Evolutionary conservation across 148 eudicot genomes (phyloP), one percentile per base, ranked within the genome.

Genomic region (Persicaria tinctoria): DNA sequence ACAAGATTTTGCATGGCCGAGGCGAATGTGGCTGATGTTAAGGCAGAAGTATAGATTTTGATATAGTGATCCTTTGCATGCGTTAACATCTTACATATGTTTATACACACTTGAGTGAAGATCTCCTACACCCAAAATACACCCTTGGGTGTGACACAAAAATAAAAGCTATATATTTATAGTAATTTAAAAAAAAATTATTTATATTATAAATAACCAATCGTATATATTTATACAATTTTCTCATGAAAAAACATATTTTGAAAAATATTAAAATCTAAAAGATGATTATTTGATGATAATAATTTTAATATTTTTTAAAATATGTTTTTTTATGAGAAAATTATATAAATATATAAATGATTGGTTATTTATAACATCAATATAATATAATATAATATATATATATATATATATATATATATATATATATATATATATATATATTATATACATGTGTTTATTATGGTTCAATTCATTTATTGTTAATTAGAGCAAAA

Each of bases 11-110:
- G 18, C 81, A 85, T 83, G 9, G 97, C 95, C 3, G 94, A 77
- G 57, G 82, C 79, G 76, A 88, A 90, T 0, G 95, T 90, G 8
- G 90, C 91, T 0, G 93, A 90, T 3, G 97, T 92, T 50, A 92
- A 76, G n/a, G 53, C 85, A 73, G 90, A 82, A 76, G 62, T 83
- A 88, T 0, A 90, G 57, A 75, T 92, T 90, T 79, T 88, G 89
- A 4, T 74, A 70, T 70, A 90, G 3, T 47, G 95, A 56, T 54
- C 87, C 92, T 74, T 93, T 92, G 85, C 27, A 23, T 23, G 27
- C 27, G 27, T 23, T 23, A 23, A 23, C 27, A 23, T 23, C 27
- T 23, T 23, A 23, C 27, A 23, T 23, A 23, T 23, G 9, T 8
- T 8, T 53, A 8, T 8, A 53, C 14, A 5, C 51, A 38, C 6